Conservation (phyloP, 208 protist genomes). For the Trypanosomatidae sp. region DNA sequence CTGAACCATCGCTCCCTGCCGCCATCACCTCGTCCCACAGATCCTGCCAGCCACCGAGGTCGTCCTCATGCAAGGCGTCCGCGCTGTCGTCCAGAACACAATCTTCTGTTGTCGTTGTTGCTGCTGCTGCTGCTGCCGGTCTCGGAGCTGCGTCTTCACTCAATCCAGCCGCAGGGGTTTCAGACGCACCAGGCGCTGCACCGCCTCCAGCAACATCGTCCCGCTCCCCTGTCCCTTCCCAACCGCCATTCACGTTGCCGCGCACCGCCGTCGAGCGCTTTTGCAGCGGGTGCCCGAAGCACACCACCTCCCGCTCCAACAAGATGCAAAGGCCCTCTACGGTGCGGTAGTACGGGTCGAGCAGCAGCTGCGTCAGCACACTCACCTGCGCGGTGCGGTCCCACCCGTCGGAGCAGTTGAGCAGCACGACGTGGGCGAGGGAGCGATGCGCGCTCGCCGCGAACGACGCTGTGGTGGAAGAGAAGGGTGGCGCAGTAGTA, state of each 20-base stretch:
- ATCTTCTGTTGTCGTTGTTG: no score
- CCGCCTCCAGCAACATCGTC: background rate
- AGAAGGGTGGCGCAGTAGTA: no score
- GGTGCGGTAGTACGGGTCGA: constrained; percentile 95
- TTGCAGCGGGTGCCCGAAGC: constrained; percentile 79
- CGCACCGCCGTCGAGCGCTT: constrained; percentile 17
- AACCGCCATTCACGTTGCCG: constrained; percentile 18
- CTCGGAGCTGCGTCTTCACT: no score
- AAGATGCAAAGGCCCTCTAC: constrained; percentile 87
- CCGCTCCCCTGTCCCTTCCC: constrained; percentile 2
- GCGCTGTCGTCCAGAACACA: background rate
- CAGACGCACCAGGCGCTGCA: background rate
- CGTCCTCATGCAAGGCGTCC: no score
- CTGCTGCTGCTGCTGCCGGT: no score
- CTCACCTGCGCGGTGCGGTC: constrained; percentile 90
- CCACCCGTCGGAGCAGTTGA: constrained; percentile 94
- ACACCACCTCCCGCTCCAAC: constrained; percentile 93
- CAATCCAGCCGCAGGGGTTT: no score
- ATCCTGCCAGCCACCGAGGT: no score
- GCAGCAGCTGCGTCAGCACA: constrained; percentile 69
- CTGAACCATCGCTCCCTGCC: no score
- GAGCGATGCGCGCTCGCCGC: constrained; percentile 13
- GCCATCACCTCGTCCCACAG: no score
- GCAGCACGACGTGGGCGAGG: constrained; percentile 19
- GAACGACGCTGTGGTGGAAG: no score